Evolutionary conservation across 2,329 filamentous ascomycete species (phyloP).

Genomic region (Talaromyces marneffei): DNA sequence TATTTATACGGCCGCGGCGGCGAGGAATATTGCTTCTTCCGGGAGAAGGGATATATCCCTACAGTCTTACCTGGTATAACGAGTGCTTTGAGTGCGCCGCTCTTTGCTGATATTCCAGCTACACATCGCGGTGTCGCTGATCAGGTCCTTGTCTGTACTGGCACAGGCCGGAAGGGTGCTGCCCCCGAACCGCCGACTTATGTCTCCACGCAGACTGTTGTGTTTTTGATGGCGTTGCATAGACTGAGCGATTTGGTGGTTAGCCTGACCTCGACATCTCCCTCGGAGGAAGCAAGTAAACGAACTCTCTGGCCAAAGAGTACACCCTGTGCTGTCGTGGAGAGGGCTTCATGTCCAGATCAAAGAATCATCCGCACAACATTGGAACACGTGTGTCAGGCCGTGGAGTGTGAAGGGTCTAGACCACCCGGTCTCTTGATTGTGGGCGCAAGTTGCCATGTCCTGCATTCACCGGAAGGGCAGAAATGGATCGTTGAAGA

Average conservation of each 20-base stretch:
- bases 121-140: constrained; percentile 89
- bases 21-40: constrained; percentile 85
- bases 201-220: constrained; percentile 69
- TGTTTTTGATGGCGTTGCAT: constrained; percentile 94
- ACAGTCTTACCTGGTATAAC: constrained; percentile 85
- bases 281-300: neutral
- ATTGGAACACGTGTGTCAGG: constrained; percentile 68
- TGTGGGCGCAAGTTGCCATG: constrained; percentile 76
- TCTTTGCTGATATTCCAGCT: constrained; percentile 81
- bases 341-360: constrained; percentile 88
- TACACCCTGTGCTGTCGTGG: constrained; percentile 90
- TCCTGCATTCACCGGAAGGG: constrained; percentile 56
- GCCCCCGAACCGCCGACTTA: constrained; percentile 76
- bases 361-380: constrained; percentile 89
- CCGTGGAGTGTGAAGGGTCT: constrained; percentile 83
- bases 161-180: constrained; percentile 84
- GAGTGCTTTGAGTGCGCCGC: constrained; percentile 74
- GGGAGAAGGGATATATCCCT: constrained; percentile 60
- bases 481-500: constrained; percentile 81
- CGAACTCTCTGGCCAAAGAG: constrained; percentile 56
- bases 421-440: constrained; percentile 84
- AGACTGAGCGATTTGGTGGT: constrained; percentile 67
- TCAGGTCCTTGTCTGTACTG: constrained; percentile 92
- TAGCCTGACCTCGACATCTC: constrained; percentile 51
- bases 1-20: constrained; percentile 94